These are phyloP conservation scores for Plasmodium vinckei DNA, from an alignment of 169 alveolate species.

Conservation along the genomic window DNA sequence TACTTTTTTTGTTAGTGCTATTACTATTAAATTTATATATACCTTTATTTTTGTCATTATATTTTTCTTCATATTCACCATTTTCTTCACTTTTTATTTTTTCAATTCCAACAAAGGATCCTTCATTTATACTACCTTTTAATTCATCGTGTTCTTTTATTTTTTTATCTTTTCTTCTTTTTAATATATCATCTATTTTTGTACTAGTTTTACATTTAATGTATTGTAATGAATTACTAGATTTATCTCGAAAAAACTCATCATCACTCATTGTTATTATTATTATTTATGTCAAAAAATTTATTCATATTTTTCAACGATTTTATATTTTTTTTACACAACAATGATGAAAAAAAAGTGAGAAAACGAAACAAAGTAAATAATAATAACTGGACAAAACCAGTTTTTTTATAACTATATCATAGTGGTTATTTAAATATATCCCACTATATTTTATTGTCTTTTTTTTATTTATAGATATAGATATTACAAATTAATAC, in stretches of 20 bases:
- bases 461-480: slow-evolving; percentile 1
- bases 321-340: no score
- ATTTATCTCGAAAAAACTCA: slow-evolving; percentile 70
- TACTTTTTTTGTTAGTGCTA: no score
- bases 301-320: slow-evolving; percentile 5
- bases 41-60: neutral
- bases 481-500: neutral
- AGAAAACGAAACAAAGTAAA: no score
- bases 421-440: no score
- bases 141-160: neutral
- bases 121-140: neutral
- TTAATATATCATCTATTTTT: slow-evolving; percentile 70
- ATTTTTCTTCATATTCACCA: neutral
- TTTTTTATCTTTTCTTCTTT: slow-evolving; percentile 50
- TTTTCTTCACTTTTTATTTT: neutral
- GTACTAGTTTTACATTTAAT: slow-evolving; percentile 71
- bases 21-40: no score
- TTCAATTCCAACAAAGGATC: slow-evolving; percentile 3
- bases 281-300: neutral
- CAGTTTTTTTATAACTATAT: no score
- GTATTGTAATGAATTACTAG: slow-evolving; percentile 33
- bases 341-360: no score
- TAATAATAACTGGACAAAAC: no score
- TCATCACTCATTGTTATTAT: slow-evolving; percentile 72
- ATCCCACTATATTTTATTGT: neutral